Conservation (phyloP, 257 asterid genomes). For the Plantago major region DNA sequence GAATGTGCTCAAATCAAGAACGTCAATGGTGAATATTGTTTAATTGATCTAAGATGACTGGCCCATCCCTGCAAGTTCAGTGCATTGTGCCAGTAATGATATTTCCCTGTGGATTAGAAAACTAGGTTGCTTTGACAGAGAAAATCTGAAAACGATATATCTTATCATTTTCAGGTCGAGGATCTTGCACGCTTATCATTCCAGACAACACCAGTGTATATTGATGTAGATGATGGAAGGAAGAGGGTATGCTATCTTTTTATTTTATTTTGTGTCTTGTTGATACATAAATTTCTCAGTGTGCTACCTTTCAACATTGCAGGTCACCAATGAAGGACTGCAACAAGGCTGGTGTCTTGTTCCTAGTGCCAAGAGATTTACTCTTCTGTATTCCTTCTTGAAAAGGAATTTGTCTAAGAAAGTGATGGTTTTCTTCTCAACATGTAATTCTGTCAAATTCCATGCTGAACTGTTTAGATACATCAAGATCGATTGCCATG, state of each 20-base stretch:
- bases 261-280: conserved; percentile 1
- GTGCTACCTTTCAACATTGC: conserved; percentile 16
- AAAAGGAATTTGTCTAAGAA: conserved; percentile 81
- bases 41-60: too few relatives aligned
- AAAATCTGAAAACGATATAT: conserved; percentile 1
- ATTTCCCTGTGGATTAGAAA: too few relatives aligned
- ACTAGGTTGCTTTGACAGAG: background rate
- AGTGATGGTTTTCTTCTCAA: conserved; percentile 98
- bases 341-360: conserved; percentile 92
- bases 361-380: conserved; percentile 73
- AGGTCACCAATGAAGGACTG: conserved; percentile 94
- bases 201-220: conserved; percentile 58
- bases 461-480: conserved; percentile 79
- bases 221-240: conserved; percentile 89
- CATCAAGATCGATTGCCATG: conserved; percentile 68
- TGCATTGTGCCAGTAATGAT: too few relatives aligned
- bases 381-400: conserved; percentile 89
- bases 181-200: conserved; percentile 94
- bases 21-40: too few relatives aligned
- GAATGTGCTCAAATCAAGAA: too few relatives aligned
- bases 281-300: conserved; percentile 1
- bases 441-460: conserved; percentile 85
- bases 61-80: too few relatives aligned
- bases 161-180: conserved; percentile 60
- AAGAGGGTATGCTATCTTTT: conserved; percentile 43